Conservation (phyloP, 208 protist genomes). For the Crithidia acanthocephali region DNA sequence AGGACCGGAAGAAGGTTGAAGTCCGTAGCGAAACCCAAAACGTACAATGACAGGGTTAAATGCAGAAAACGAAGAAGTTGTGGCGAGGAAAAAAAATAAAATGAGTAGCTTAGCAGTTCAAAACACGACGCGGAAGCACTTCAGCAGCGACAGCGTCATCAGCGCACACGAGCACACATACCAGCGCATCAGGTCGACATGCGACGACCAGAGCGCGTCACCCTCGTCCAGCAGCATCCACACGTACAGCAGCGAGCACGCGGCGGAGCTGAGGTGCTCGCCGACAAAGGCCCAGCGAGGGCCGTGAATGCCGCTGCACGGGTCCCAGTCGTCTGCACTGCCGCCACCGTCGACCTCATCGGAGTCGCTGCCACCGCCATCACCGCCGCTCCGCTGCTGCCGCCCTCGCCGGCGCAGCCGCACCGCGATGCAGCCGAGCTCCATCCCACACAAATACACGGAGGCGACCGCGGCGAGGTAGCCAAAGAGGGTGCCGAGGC, state of each 20-base stretch:
- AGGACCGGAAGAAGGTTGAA: no score
- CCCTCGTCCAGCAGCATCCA: conserved; percentile 59
- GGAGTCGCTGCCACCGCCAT: background rate
- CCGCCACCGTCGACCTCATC: background rate
- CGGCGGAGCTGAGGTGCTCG: conserved; percentile 42
- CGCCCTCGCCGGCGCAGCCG: conserved; percentile 3
- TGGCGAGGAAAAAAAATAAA: conserved; percentile 10
- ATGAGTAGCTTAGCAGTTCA: conserved; percentile 7
- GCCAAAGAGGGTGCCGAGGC: conserved; percentile 29
- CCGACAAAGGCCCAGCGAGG: conserved; percentile 18
- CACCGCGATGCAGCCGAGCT: conserved; percentile 22
- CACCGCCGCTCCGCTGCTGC: background rate
- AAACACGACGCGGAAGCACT: conserved; percentile 19
- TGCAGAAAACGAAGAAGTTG: no score
- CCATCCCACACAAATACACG: conserved; percentile 39
- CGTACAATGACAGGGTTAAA: no score
- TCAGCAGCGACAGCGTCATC: conserved; percentile 24
- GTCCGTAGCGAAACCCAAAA: no score
- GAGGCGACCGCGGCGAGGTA: conserved; percentile 35
- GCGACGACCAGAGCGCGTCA: conserved; percentile 45
- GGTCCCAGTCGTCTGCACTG: background rate
- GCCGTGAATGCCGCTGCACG: background rate
- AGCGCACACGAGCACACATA: conserved; percentile 48
- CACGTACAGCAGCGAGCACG: conserved; percentile 51
- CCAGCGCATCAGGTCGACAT: conserved; percentile 62